phyloP scores from a whole-genome alignment of 2,329 filamentous ascomycete species.

The Albifimbria verrucaria region DNA sequence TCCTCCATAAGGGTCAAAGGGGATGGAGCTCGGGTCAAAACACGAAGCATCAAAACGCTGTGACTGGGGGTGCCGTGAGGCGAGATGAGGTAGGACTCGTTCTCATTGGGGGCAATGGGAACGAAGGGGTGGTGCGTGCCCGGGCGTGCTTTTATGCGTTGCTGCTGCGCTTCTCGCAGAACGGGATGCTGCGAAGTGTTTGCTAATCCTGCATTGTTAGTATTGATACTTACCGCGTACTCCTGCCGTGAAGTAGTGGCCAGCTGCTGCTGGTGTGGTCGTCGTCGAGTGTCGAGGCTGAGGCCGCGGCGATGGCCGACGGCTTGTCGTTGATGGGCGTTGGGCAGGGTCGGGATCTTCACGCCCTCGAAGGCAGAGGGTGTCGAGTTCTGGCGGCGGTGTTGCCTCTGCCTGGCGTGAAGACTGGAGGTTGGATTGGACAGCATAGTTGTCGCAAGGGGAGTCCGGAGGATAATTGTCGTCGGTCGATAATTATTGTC shows the following conservation, averaged over 20 bases:
- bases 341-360: slow-evolving; percentile 65
- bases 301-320: slow-evolving; percentile 74
- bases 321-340: slow-evolving; percentile 38
- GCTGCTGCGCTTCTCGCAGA: slow-evolving; percentile 88
- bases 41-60: slow-evolving; percentile 49
- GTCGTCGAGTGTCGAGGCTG: slow-evolving; percentile 72
- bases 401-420: slow-evolving; percentile 55
- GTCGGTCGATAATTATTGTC: slow-evolving; percentile 47
- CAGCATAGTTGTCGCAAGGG: slow-evolving; percentile 73
- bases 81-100: slow-evolving; percentile 56
- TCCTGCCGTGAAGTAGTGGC: slow-evolving; percentile 26
- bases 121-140: slow-evolving; percentile 45
- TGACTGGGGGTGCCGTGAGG: slow-evolving; percentile 53
- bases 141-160: slow-evolving; percentile 73
- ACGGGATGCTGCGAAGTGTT: slow-evolving; percentile 63
- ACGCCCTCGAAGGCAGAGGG: slow-evolving; percentile 73
- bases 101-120: slow-evolving; percentile 30
- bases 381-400: slow-evolving; percentile 86
- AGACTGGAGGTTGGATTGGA: slow-evolving; percentile 70
- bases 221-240: slow-evolving; percentile 47
- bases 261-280: slow-evolving; percentile 48
- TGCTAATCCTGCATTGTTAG: slow-evolving; percentile 56
- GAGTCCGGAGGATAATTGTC: slow-evolving; percentile 61
- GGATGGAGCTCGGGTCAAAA: slow-evolving; percentile 39
- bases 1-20: slow-evolving; percentile 44